A percentile compares a stretch with the other conserved stretches of the same genome.
Conservation (phyloP, 2,329 filamentous ascomycete species). For the Dactylellina parvicollis region DNA sequence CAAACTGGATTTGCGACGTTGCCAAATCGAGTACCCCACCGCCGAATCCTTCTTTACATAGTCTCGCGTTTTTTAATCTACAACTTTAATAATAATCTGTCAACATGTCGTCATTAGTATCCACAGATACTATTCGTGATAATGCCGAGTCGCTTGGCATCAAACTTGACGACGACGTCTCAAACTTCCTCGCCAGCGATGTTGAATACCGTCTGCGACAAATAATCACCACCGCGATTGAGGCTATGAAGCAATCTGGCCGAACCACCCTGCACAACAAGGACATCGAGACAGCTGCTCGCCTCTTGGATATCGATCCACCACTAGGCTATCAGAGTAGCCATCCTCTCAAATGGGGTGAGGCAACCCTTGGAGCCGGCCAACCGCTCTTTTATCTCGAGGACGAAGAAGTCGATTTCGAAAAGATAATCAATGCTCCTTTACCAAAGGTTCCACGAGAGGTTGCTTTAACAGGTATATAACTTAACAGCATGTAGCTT, state of each 20-base stretch:
- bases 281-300: conserved; percentile 86
- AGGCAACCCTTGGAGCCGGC: conserved; percentile 90
- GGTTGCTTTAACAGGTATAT: conserved; percentile 80
- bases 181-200: conserved; percentile 87
- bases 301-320: conserved; percentile 89
- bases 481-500: background rate
- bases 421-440: conserved; percentile 97
- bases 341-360: conserved; percentile 86
- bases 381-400: conserved; percentile 97
- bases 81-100: background rate
- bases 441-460: conserved; percentile 94
- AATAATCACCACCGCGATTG: conserved; percentile 90
- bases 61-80: background rate
- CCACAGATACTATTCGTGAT: conserved; percentile 84
- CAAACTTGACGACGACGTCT: conserved; percentile 82
- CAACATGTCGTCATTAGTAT: conserved; percentile 43
- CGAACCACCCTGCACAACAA: conserved; percentile 87
- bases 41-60: background rate
- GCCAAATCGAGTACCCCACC: background rate
- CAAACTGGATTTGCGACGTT: conserved; percentile 19
- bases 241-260: conserved; percentile 92
- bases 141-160: conserved; percentile 97
- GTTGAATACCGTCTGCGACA: conserved; percentile 95
- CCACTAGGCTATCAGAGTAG: conserved; percentile 96
- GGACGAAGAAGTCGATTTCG: conserved; percentile 98